Evolutionary conservation across 2,329 filamentous ascomycete genomes (phyloP).

Genomic region (Paracoccidioides brasiliensis): DNA sequence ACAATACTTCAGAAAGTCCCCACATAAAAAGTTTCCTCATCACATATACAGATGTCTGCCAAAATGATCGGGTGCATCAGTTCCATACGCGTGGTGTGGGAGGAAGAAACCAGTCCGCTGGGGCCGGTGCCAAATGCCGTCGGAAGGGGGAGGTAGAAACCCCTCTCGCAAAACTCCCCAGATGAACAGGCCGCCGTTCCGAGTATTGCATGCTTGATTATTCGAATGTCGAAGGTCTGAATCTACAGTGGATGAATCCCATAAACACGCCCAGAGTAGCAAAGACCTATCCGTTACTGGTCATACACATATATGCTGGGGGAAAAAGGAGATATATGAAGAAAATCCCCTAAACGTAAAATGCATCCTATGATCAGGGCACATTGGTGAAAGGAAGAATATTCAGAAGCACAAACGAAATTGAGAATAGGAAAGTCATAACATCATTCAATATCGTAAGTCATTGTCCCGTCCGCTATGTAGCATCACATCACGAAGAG

Average conservation of each 20-base stretch:
- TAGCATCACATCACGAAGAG: too few species aligned
- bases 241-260: too few species aligned
- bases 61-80: constrained; percentile 37
- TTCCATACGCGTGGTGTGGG: constrained; percentile 6
- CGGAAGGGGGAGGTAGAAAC: neutral
- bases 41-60: constrained; percentile 45
- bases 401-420: too few species aligned
- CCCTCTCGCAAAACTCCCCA: neutral
- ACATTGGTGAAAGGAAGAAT: too few species aligned
- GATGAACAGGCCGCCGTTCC: neutral
- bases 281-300: too few species aligned
- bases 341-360: too few species aligned
- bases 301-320: too few species aligned
- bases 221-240: too few species aligned
- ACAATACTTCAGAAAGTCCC: constrained; percentile 63
- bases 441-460: neutral
- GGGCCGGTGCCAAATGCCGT: neutral
- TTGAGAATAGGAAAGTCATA: neutral
- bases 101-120: constrained; percentile 7
- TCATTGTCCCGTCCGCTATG: neutral
- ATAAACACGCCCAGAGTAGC: constrained; percentile 8
- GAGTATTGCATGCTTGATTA: too few species aligned
- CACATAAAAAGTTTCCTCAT: constrained; percentile 71
- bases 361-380: too few species aligned
- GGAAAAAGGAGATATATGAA: too few species aligned